Percentiles rank a stretch among this genome's conserved stretches.
Conservation (phyloP, 345 rosid genomes). For the Sisymbrium irio region DNA sequence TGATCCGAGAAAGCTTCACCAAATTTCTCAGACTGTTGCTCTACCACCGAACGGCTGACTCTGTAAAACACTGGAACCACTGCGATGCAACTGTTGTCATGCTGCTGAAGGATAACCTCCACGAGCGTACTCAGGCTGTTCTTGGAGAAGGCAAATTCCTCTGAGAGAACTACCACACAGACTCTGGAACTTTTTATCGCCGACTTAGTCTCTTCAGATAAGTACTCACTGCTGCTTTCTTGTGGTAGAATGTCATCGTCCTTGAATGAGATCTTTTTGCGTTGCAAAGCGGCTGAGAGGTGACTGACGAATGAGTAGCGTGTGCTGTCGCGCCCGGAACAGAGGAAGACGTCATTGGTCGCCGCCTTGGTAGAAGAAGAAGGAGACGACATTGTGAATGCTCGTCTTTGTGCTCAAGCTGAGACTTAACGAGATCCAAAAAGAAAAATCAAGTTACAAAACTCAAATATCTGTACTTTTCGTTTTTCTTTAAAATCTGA, state of each 20-base stretch:
- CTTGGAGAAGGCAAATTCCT: slow-evolving; percentile 2
- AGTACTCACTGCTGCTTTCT: no score
- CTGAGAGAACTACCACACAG: slow-evolving; percentile 10
- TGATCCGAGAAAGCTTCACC: slow-evolving; percentile 4
- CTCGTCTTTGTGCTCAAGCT: no score
- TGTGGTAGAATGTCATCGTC: no score
- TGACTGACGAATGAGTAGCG: slow-evolving; percentile 21
- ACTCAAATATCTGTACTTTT: no score
- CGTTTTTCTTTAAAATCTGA: no score
- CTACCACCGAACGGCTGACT: background rate
- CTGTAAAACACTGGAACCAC: slow-evolving; percentile 23
- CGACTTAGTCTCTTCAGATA: background rate
- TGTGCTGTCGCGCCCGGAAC: background rate
- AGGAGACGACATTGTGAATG: slow-evolving; percentile 1
- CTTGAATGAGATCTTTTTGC: background rate
- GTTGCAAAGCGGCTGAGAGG: slow-evolving; percentile 13
- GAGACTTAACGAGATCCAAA: no score
- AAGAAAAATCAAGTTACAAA: no score
- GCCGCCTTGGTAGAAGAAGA: background rate
- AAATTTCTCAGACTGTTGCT: background rate
- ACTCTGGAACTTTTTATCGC: slow-evolving; percentile 11
- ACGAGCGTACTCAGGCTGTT: slow-evolving; percentile 4
- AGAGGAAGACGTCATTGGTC: slow-evolving; percentile 1
- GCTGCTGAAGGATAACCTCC: no score
- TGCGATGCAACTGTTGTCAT: no score